phyloP scores from a whole-genome alignment of 2,329 filamentous ascomycete genomes.

The Colletotrichum karsti region DNA sequence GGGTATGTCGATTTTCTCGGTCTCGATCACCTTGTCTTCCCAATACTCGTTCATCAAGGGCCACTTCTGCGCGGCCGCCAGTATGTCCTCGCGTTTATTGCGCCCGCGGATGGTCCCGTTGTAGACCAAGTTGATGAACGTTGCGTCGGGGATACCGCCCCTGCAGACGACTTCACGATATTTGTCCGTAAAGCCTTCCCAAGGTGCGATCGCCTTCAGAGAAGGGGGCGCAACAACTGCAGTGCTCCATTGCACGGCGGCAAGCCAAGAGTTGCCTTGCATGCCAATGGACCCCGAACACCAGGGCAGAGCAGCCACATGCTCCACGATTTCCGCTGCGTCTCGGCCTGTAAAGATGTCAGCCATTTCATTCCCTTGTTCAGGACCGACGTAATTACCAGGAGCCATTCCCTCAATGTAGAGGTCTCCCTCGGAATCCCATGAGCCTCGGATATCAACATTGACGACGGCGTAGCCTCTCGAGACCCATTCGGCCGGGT shows the following conservation, averaged over 20 bases:
- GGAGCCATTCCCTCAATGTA: background rate
- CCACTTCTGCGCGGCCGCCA: conserved; percentile 30
- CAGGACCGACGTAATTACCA: background rate
- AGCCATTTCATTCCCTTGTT: conserved; percentile 21
- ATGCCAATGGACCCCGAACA: conserved; percentile 35
- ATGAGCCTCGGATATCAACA: conserved; percentile 35
- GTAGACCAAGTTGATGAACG: conserved; percentile 28
- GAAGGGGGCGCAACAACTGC: conserved; percentile 24
- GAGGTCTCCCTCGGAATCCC: conserved; percentile 34
- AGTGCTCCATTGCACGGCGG: conserved; percentile 33
- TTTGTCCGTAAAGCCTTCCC: conserved; percentile 47
- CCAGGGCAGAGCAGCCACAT: conserved; percentile 32
- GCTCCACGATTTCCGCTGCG: conserved; percentile 34
- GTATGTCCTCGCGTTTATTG: conserved; percentile 29
- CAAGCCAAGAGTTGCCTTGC: conserved; percentile 35
- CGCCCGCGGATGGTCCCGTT: conserved; percentile 28
- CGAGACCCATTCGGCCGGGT: conserved; percentile 38
- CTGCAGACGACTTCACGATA: conserved; percentile 33
- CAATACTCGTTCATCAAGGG: conserved; percentile 26
- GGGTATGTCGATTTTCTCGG: conserved; percentile 31
- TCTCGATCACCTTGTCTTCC: conserved; percentile 32
- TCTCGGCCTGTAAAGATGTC: conserved; percentile 32
- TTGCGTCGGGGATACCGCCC: conserved; percentile 30
- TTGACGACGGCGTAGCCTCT: conserved; percentile 38
- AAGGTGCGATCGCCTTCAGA: conserved; percentile 37